Percentiles rank a stretch among this genome's conserved stretches.
phyloP scores from a whole-genome alignment of 2,329 filamentous ascomycete species.

The Paraphoma chrysanthemicola region DNA sequence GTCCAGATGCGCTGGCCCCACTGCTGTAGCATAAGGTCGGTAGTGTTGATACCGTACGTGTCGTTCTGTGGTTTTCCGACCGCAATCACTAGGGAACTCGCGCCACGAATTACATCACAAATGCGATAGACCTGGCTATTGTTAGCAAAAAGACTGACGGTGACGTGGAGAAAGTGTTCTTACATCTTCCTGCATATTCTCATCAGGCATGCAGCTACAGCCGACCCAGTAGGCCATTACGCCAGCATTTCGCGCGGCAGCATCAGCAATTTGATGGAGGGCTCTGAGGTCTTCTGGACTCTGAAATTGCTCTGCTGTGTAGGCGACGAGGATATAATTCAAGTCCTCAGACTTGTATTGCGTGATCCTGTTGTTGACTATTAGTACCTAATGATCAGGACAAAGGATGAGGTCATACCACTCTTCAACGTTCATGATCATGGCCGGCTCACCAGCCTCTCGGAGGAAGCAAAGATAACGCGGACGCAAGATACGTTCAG shows the following conservation, averaged over 20 bases:
- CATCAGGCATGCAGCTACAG: conserved; percentile 52
- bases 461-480: conserved; percentile 39
- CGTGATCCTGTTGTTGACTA: conserved; percentile 12
- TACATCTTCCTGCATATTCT: conserved; percentile 45
- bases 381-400: not conserved
- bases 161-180: too few species aligned
- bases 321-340: conserved; percentile 52
- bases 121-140: conserved; percentile 45
- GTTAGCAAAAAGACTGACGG: too few species aligned
- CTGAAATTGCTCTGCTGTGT: conserved; percentile 51
- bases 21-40: conserved; percentile 45
- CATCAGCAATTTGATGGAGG: conserved; percentile 47
- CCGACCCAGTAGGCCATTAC: conserved; percentile 54
- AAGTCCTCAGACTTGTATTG: conserved; percentile 30
- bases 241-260: conserved; percentile 47
- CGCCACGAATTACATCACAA: conserved; percentile 54
- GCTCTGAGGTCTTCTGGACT: conserved; percentile 32
- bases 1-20: conserved; percentile 58
- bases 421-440: conserved; percentile 34
- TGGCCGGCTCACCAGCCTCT: conserved; percentile 20
- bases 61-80: conserved; percentile 42
- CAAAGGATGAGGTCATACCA: conserved; percentile 14
- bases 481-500: conserved; percentile 35
- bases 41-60: conserved; percentile 24
- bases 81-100: conserved; percentile 52